These are phyloP conservation scores for Pythium rhizo-oryzae DNA, from an alignment of 352 stramenopile species.

Conservation along the genomic window DNA sequence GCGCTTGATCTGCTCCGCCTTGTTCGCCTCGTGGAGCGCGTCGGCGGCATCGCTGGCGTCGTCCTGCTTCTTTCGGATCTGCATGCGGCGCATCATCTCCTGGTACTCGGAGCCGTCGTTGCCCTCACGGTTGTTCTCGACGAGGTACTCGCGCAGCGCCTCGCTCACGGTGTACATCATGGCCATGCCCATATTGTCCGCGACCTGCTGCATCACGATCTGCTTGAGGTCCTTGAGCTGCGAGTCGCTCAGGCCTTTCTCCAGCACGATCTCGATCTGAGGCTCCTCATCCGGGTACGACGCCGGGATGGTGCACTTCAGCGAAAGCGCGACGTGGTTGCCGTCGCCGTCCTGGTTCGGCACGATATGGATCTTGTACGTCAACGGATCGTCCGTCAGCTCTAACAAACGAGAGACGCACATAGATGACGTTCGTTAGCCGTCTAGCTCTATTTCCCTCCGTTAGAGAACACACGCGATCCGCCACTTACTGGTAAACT, in stretches of 20 bases:
- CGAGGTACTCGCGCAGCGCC: conserved; percentile 81
- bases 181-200: conserved; percentile 85
- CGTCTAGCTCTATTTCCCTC: neutral
- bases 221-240: conserved; percentile 80
- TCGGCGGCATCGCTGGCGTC: conserved; percentile 61
- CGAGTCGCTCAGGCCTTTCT: conserved; percentile 78
- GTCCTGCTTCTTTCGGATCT: conserved; percentile 82
- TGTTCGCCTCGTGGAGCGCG: conserved; percentile 21
- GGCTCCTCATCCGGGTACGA: conserved; percentile 83
- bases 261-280: conserved; percentile 69
- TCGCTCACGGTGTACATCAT: conserved; percentile 90
- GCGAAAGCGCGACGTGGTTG: conserved; percentile 79
- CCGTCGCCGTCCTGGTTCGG: conserved; percentile 84
- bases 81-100: conserved; percentile 85
- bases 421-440: too few species aligned
- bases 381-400: conserved; percentile 74
- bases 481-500: conserved; percentile 78
- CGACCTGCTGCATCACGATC: conserved; percentile 63
- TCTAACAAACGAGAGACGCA: conserved; percentile 39
- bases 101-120: conserved; percentile 89
- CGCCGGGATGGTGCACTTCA: conserved; percentile 75
- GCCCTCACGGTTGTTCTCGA: conserved; percentile 88
- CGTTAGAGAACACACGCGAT: neutral
- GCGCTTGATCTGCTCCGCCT: conserved; percentile 12
- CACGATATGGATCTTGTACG: conserved; percentile 77